Evolutionary conservation across 768 basidiomycete species (phyloP).

Genomic region (Leccinum subtestaceum): DNA sequence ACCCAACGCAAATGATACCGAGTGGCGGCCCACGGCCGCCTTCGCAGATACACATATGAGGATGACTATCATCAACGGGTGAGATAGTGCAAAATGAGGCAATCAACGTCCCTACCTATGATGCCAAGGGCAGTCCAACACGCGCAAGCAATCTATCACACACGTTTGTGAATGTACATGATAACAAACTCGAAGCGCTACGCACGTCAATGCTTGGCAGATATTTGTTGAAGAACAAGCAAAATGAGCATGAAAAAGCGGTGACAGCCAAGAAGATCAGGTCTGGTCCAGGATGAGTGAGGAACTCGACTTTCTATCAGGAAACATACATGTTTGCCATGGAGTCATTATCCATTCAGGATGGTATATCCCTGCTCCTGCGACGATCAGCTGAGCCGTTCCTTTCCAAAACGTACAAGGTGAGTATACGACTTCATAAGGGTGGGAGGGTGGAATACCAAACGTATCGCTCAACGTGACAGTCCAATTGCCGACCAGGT

Average conservation of each 20-base stretch:
- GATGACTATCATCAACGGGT: slow-evolving; percentile 41
- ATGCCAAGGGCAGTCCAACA: slow-evolving; percentile 62
- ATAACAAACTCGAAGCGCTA: background rate
- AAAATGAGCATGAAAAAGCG: slow-evolving; percentile 44
- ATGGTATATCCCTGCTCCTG: slow-evolving; percentile 55
- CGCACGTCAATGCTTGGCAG: slow-evolving; percentile 50
- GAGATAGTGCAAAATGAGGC: background rate
- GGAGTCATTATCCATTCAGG: slow-evolving; percentile 56
- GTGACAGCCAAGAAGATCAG: slow-evolving; percentile 58
- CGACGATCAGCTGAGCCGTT: slow-evolving; percentile 57
- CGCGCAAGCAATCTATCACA: slow-evolving; percentile 50
- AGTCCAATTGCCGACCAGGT: slow-evolving; percentile 67
- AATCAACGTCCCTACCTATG: slow-evolving; percentile 34
- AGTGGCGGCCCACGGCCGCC: slow-evolving; percentile 52
- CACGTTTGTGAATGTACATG: slow-evolving; percentile 3
- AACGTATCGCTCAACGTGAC: slow-evolving; percentile 65
- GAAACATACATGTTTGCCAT: slow-evolving; percentile 57
- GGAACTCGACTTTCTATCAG: background rate
- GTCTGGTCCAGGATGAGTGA: slow-evolving; percentile 31
- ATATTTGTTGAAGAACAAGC: slow-evolving; percentile 53
- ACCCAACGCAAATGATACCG: slow-evolving; percentile 54
- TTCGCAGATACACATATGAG: slow-evolving; percentile 55
- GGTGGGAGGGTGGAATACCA: slow-evolving; percentile 27
- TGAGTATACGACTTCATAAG: background rate
- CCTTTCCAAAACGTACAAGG: slow-evolving; percentile 33